These are phyloP conservation scores for Penicillium bovifimosum DNA, from an alignment of 495 filamentous ascomycete species.

Conservation along the genomic window DNA sequence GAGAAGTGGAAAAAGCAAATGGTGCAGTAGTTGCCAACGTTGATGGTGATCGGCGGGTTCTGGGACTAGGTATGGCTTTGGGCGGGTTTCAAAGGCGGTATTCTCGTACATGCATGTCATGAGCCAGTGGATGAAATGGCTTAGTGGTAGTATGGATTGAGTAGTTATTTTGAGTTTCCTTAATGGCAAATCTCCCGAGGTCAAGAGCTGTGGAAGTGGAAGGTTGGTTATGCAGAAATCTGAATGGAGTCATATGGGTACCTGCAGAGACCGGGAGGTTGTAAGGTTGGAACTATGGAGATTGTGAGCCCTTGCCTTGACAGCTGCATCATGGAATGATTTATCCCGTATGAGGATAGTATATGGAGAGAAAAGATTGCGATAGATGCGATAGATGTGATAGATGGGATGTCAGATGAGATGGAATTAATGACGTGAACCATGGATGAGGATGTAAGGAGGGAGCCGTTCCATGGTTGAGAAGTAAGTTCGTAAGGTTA, in stretches of 20 bases:
- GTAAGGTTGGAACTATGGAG: background rate
- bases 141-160: background rate
- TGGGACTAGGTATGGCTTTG: background rate
- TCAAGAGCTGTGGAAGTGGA: too few relatives aligned
- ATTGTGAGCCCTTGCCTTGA: constrained; percentile 3
- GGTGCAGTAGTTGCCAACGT: constrained; percentile 1
- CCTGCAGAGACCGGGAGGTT: background rate
- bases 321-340: background rate
- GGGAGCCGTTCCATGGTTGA: background rate
- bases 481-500: background rate
- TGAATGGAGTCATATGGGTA: background rate
- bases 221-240: too few relatives aligned
- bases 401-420: background rate
- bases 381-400: too few relatives aligned
- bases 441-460: constrained; percentile 15
- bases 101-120: background rate
- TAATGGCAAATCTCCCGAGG: background rate
- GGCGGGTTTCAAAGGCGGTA: background rate
- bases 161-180: background rate
- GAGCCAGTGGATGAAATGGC: too few relatives aligned
- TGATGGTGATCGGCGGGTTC: background rate
- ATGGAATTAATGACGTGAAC: constrained; percentile 10
- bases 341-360: background rate
- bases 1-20: background rate
- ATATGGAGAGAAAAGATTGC: too few relatives aligned